Percentiles rank a stretch among this genome's conserved stretches.
Evolutionary conservation across 1,284 basidiomycete species (phyloP).

Genomic region (Kwoniella shivajii): DNA sequence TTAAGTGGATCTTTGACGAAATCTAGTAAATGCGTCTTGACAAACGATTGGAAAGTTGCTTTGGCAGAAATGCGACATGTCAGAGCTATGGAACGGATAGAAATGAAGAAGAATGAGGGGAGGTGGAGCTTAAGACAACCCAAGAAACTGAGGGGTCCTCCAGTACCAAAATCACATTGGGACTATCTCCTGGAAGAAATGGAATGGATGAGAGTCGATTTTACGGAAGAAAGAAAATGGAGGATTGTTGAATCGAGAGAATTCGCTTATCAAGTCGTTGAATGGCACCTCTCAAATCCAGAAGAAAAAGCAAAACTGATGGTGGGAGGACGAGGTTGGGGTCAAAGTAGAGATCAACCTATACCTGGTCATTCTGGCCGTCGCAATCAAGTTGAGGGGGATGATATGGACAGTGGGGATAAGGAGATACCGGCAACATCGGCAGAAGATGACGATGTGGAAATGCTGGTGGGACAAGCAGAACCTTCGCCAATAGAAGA

Average conservation of each 20-base stretch:
- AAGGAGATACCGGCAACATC: slow-evolving; percentile 11
- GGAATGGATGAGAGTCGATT: slow-evolving; percentile 97
- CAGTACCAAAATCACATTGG: slow-evolving; percentile 85
- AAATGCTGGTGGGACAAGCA: slow-evolving; percentile 43
- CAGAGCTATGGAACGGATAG: slow-evolving; percentile 81
- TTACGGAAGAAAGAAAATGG: slow-evolving; percentile 91
- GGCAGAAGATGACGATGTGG: slow-evolving; percentile 46
- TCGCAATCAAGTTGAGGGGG: background rate
- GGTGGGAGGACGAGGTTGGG: slow-evolving; percentile 53
- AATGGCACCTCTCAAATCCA: slow-evolving; percentile 78
- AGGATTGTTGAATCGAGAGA: slow-evolving; percentile 84
- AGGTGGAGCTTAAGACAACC: slow-evolving; percentile 94
- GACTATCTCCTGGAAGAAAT: slow-evolving; percentile 96
- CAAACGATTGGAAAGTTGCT: slow-evolving; percentile 59
- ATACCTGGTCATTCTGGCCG: slow-evolving; percentile 33
- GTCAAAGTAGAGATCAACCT: slow-evolving; percentile 26
- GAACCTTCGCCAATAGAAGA: slow-evolving; percentile 22
- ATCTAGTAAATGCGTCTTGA: slow-evolving; percentile 46
- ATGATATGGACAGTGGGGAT: background rate
- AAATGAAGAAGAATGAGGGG: slow-evolving; percentile 75
- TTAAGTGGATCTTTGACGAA: slow-evolving; percentile 35
- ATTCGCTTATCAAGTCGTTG: slow-evolving; percentile 77
- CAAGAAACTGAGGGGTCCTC: slow-evolving; percentile 86
- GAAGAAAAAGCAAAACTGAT: slow-evolving; percentile 70
- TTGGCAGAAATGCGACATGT: slow-evolving; percentile 73